Conservation (phyloP, 306 rosid genomes). For the Acacia acuminata region DNA sequence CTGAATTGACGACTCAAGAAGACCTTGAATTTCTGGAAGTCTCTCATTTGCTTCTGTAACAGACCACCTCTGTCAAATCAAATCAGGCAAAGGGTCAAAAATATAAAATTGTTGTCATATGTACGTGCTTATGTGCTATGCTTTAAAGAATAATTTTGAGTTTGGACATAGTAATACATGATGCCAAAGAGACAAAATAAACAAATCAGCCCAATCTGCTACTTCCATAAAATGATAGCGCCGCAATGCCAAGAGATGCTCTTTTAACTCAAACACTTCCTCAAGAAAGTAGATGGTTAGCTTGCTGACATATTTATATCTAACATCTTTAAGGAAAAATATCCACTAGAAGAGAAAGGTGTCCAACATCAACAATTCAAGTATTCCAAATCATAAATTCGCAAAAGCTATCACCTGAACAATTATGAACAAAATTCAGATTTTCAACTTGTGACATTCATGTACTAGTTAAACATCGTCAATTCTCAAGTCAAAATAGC, state of each 20-base stretch:
- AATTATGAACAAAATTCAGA: not conserved
- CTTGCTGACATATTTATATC: conserved; percentile 91
- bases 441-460: not conserved
- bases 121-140: not conserved
- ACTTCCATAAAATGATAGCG: conserved; percentile 92
- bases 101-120: not conserved
- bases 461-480: not conserved
- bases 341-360: conserved; percentile 19
- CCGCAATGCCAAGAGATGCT: conserved; percentile 83
- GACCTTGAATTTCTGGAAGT: conserved; percentile 86
- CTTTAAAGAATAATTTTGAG: conserved; percentile 25
- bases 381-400: conserved; percentile 27
- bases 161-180: conserved; percentile 57
- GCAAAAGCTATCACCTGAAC: conserved; percentile 20
- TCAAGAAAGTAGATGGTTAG: conserved; percentile 83
- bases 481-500: not conserved
- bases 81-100: conserved; percentile 35
- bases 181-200: conserved; percentile 84
- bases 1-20: conserved; percentile 86
- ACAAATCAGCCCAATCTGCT: conserved; percentile 98
- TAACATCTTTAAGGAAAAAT: conserved; percentile 56
- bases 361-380: conserved; percentile 27
- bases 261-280: conserved; percentile 86
- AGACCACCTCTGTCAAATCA: conserved; percentile 78
- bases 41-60: conserved; percentile 73